phyloP scores from a whole-genome alignment of 2,329 filamentous ascomycete species.

The Huntiella savannae region DNA sequence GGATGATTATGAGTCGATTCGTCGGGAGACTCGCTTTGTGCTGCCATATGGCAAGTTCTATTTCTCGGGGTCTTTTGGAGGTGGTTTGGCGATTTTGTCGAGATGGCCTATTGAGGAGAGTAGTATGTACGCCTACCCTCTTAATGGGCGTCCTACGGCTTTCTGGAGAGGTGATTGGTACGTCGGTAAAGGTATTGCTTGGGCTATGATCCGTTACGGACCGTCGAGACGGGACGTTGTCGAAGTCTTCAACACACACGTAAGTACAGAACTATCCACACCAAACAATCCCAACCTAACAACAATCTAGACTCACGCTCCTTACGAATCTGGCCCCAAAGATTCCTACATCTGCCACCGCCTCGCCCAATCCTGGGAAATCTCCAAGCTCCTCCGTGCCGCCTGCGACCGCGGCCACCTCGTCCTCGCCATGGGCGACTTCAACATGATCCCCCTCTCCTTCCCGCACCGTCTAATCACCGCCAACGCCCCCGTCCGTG shows the following conservation, averaged over 20 bases:
- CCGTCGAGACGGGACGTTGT: conserved; percentile 44
- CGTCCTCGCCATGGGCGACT: conserved; percentile 75
- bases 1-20: conserved; percentile 63
- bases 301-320: conserved; percentile 46
- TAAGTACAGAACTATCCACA: conserved; percentile 20
- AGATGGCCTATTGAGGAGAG: conserved; percentile 85
- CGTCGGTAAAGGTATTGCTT: conserved; percentile 84
- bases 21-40: conserved; percentile 49
- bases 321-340: conserved; percentile 60
- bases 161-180: conserved; percentile 95
- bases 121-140: conserved; percentile 68
- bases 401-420: conserved; percentile 66
- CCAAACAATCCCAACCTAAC: neutral
- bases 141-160: conserved; percentile 82
- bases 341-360: conserved; percentile 84
- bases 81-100: conserved; percentile 72
- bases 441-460: conserved; percentile 86
- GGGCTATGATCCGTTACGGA: conserved; percentile 58
- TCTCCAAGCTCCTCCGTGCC: conserved; percentile 69
- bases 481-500: conserved; percentile 55
- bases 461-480: conserved; percentile 70
- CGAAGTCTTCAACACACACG: conserved; percentile 87
- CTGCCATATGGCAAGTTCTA: conserved; percentile 91
- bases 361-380: conserved; percentile 85
- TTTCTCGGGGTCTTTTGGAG: conserved; percentile 71